Evolutionary conservation across 352 stramenopile genomes (phyloP).

Genomic region (Phytophthora brassicae): DNA sequence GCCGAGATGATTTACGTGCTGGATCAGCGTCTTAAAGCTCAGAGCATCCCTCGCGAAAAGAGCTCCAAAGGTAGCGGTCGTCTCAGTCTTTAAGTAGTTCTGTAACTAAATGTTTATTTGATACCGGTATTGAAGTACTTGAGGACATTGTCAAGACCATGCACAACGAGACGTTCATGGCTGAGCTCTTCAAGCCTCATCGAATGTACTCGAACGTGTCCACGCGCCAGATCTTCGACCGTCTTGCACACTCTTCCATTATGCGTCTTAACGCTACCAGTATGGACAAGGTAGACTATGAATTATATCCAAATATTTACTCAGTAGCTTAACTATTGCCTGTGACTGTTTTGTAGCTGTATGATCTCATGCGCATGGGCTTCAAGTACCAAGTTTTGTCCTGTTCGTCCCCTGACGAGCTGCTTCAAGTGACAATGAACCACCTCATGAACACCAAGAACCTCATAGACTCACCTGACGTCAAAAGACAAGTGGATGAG

Average conservation of each 20-base stretch:
- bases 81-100: not conserved
- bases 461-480: slow-evolving; percentile 65
- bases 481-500: slow-evolving; percentile 73
- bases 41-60: slow-evolving; percentile 90
- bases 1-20: slow-evolving; percentile 95
- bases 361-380: slow-evolving; percentile 95
- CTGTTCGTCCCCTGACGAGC: slow-evolving; percentile 79
- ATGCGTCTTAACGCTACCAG: slow-evolving; percentile 93
- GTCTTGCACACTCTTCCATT: slow-evolving; percentile 92
- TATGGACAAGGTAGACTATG: slow-evolving; percentile 94
- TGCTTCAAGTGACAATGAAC: slow-evolving; percentile 90
- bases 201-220: slow-evolving; percentile 89
- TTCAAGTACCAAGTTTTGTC: slow-evolving; percentile 92
- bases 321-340: not conserved
- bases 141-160: slow-evolving; percentile 93
- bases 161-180: slow-evolving; percentile 91
- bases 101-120: too few species aligned
- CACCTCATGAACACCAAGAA: slow-evolving; percentile 76
- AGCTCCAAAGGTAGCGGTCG: slow-evolving; percentile 61
- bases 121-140: slow-evolving; percentile 75
- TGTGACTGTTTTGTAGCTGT: slow-evolving; percentile 52
- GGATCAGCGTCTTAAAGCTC: slow-evolving; percentile 90
- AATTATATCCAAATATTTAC: too few species aligned
- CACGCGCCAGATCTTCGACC: slow-evolving; percentile 92
- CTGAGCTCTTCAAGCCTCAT: slow-evolving; percentile 92